phyloP scores from a whole-genome alignment of 306 rosid genomes.

The Echinosophora koreensis region DNA sequence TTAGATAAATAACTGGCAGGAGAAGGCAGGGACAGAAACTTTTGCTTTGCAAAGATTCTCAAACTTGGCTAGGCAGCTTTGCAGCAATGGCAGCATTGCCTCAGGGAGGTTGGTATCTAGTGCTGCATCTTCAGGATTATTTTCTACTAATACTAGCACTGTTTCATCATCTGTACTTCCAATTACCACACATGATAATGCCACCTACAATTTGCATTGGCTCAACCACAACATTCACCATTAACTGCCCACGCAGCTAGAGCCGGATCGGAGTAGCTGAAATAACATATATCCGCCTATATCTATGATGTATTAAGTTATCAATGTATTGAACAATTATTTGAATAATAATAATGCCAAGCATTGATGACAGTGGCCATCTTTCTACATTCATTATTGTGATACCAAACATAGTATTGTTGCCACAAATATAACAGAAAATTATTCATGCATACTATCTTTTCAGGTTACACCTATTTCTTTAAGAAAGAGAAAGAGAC shows the following conservation, averaged over 20 bases:
- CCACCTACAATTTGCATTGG: constrained; percentile 35
- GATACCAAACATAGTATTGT: neutral
- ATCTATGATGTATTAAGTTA: neutral
- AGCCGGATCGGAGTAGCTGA: constrained; percentile 20
- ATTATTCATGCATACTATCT: too few relatives aligned
- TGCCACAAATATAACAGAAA: neutral
- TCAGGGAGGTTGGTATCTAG: constrained; percentile 53
- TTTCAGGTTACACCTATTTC: too few relatives aligned
- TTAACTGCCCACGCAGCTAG: constrained; percentile 32
- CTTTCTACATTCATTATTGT: constrained; percentile 5
- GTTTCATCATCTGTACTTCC: constrained; percentile 41
- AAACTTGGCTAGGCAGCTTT: constrained; percentile 55
- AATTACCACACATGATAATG: constrained; percentile 32
- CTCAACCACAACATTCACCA: constrained; percentile 41
- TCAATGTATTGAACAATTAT: constrained; percentile 5
- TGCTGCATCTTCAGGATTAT: constrained; percentile 98
- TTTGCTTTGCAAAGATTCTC: constrained; percentile 46
- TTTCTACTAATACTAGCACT: constrained; percentile 46
- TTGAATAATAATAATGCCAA: neutral
- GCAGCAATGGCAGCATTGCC: constrained; percentile 50
- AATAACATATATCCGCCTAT: neutral
- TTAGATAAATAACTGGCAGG: constrained; percentile 48
- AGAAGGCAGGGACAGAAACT: constrained; percentile 53
- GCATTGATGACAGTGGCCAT: constrained; percentile 13
- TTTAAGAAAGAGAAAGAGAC: too few relatives aligned